Evolutionary conservation across 768 basidiomycete genomes (phyloP), one percentile per base, ranked within the genome.

Genomic region (Agaricus blazei): DNA sequence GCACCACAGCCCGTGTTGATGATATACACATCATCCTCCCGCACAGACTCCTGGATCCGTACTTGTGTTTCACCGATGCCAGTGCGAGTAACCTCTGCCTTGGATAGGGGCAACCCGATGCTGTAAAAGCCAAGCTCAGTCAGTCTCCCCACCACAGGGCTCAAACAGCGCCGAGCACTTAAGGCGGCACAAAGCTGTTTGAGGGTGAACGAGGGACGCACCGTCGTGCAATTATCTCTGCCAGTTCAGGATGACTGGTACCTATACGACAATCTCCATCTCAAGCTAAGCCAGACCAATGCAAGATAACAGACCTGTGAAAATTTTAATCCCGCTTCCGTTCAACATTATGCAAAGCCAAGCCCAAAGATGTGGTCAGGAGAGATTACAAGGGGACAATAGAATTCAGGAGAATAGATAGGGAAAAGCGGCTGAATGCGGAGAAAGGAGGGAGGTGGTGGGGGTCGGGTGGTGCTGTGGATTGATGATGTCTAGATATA

Each of bases 11-110:
- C 89, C 38, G 93, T 92, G 72, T 94, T 97, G 76, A 99, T 87
- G 70, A 99, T 98, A 74, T 98, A 99, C 48, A 98, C 96, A 69
- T 98, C 97, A 70, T 93, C 91, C 73, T 98, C 95, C 58, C 97
- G 90, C 36, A 99, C 96, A 44, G 91, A 94, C 73, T 98, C 94
- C 60, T 83, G 81, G 68, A 99, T 93, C 61, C 89, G 88, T 50
- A 98, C 92, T 64, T 83, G 83, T 47, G 91, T 92, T 75, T 98
- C 96, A 54, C 94, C 92, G 58, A 93, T 89, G 24, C 90, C 87
- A 67, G 90, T 93, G 63, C 86, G 85, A 52, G 88, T 87, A 54
- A 97, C 85, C 63, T 92, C 88, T 19, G 92, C 92, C 60, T 87
- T 89, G 52, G 91, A 88, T 55, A 98, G 79, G 41, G 90, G 82